Base-by-base conservation (phyloP, 2,329 filamentous ascomycete genomes). In the Penicillium sp. region DNA sequence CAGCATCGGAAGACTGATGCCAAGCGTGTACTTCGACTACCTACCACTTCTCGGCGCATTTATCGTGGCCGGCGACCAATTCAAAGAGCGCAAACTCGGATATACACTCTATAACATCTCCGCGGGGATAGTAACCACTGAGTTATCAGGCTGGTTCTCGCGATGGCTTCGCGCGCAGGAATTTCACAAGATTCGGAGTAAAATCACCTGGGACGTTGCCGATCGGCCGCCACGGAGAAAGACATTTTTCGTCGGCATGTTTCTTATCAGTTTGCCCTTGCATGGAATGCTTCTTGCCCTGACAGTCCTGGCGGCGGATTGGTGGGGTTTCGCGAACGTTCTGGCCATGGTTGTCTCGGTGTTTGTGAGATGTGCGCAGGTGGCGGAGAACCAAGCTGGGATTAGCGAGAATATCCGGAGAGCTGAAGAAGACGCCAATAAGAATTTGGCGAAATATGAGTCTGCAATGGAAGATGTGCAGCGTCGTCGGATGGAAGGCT, bases 241-340 rank as follows among this genome's bases (percentile, higher is more conserved):
- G 4, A 25, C 27, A 16, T 53, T 39, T 29, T 35, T 42, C 1
- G 26, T 50, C 27, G 49, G 54, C 35, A 29, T 57, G 13, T 26
- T 53, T 19, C 42, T 57, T 31, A 45, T 57, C 50, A 53, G 54
- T 23, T 19, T 53, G 14, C 54, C 54, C 11, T 10, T 57, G 21
- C 44, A 53, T 27, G 49, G 49, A 3, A 49, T 57, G 11, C 43
- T 57, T 27, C 29, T 57, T 13, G 43, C 49, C 14, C 14, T 54
- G 39, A 57, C 33, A 5, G 50, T 59, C 6, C 27, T 59, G 16
- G 29, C 57, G 45, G 45, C 49, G 4, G 57, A 59, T n/a, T 59
- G 57, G 57, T 59, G 57, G 57, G 57, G 57, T 0, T 51, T 59
- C 25, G 50, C 53, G 6, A 59, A 59, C 48, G 57, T 59, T 21